Conservation (phyloP, 768 basidiomycete species). For the Gymnopilus dilepis region DNA sequence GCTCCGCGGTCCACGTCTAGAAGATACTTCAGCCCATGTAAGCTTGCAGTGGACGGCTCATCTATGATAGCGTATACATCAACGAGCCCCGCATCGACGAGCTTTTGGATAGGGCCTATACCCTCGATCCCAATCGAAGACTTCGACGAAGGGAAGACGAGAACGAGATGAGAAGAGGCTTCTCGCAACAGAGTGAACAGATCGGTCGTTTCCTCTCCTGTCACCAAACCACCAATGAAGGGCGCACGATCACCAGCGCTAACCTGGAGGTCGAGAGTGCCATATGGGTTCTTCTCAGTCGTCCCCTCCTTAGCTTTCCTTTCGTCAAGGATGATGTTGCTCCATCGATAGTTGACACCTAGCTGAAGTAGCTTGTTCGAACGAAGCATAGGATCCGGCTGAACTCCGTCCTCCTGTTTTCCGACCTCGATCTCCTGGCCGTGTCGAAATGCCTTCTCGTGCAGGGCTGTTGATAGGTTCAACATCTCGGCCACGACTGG, state of each 20-base stretch:
- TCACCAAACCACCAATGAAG: background rate
- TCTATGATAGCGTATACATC: background rate
- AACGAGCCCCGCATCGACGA: background rate
- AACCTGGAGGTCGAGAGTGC: background rate
- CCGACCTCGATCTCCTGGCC: background rate
- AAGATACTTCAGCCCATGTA: background rate
- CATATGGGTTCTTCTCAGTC: background rate
- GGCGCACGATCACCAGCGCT: background rate
- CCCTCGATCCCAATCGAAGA: background rate
- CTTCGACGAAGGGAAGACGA: background rate
- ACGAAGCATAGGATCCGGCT: background rate
- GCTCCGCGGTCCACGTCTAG: background rate
- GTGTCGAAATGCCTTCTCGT: background rate
- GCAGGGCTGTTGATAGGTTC: background rate
- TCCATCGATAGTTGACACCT: background rate
- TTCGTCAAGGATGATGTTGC: background rate
- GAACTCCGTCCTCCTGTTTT: background rate
- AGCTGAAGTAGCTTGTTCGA: background rate
- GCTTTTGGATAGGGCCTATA: background rate
- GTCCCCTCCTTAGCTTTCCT: background rate
- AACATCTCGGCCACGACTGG: background rate
- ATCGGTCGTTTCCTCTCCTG: background rate
- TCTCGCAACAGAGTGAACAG: background rate
- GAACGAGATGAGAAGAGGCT: background rate
- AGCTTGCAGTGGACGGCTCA: background rate